Base-by-base conservation (phyloP, 2,329 filamentous ascomycete genomes). In the Epichloe brachyelytri region DNA sequence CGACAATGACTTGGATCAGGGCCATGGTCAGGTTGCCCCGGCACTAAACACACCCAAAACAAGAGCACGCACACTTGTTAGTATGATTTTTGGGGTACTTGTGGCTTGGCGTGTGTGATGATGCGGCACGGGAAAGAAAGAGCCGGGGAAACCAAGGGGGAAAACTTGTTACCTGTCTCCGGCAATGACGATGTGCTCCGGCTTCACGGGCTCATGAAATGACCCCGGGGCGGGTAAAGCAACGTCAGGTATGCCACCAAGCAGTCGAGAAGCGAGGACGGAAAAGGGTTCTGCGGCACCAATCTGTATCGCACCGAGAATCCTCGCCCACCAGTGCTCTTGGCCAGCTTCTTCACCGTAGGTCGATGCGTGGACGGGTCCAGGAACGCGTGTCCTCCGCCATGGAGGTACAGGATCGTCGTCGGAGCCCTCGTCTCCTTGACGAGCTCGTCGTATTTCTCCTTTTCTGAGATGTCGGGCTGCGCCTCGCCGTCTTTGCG, bases 271-370 rank as follows among this genome's bases (percentile, higher is more conserved):
- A 93, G 66, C 2, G 85, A 85, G 0, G 83, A 73, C 0, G 87
- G 87, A 62, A 93, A 93, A 0, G 85, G 78, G 53, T 83, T 68
- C 62, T 89, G 83, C 0, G 87, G 87, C 12, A 85, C 79, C 3
- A 93, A 75, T 5, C 87, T 75, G 65, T 91, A 91, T 3, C 85
- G 77, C 5, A 90, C 80, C 33, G 77, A 82, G 67, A 86, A 86
- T 39, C 81, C 80, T 6, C 84, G 75, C 2, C 86, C 85, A 22
- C 78, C 76, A 0, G 79, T 83, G 51, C 82, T 63, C 60, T 82
- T 80, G 20, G 85, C 84, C 14, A 91, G 68, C 48, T 74, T 77
- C 53, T 77, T 77, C 17, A 73, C 75, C 0, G 75, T 66, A 0
- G 70, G 63, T 3, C 87, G 78, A 60, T 88, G 82, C 0, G 80